Conservation (phyloP, 2,329 filamentous ascomycete genomes). For the Coniochaeta sp. region DNA sequence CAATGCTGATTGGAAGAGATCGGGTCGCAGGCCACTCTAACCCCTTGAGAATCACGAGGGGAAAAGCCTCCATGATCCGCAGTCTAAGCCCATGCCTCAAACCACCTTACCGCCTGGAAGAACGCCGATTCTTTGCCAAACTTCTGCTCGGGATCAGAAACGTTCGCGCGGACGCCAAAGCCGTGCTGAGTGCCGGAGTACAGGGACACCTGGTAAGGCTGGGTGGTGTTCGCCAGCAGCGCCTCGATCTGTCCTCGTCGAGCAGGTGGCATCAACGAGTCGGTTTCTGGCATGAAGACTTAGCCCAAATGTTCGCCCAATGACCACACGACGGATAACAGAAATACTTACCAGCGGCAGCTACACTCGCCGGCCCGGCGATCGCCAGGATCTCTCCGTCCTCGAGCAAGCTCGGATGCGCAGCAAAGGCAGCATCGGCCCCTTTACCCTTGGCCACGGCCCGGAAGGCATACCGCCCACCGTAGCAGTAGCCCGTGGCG, state of each 20-base stretch:
- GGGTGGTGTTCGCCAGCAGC: conserved; percentile 42
- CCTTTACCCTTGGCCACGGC: conserved; percentile 42
- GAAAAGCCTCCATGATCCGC: no score
- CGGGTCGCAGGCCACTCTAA: no score
- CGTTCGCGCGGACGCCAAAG: conserved; percentile 63
- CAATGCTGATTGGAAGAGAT: no score
- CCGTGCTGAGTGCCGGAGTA: conserved; percentile 65
- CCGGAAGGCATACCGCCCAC: conserved; percentile 49
- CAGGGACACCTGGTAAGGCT: conserved; percentile 61
- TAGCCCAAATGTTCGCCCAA: not conserved
- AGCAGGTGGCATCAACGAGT: conserved; percentile 48
- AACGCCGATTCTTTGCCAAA: conserved; percentile 77
- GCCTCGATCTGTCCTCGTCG: conserved; percentile 51
- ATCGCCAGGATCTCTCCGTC: conserved; percentile 52
- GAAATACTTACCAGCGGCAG: conserved; percentile 45
- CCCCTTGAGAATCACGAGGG: not conserved
- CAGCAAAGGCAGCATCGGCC: conserved; percentile 52
- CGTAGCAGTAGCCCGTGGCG: conserved; percentile 58
- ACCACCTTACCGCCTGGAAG: conserved; percentile 68
- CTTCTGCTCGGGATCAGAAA: conserved; percentile 39
- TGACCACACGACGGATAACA: not conserved
- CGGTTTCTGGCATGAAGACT: conserved; percentile 36
- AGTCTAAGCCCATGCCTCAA: conserved; percentile 41
- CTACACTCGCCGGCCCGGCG: conserved; percentile 49
- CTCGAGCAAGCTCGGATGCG: conserved; percentile 56